These are phyloP conservation scores for Wickerhamomyces canadensis DNA, from an alignment of 805 yeast genomes.

Conservation along the genomic window DNA sequence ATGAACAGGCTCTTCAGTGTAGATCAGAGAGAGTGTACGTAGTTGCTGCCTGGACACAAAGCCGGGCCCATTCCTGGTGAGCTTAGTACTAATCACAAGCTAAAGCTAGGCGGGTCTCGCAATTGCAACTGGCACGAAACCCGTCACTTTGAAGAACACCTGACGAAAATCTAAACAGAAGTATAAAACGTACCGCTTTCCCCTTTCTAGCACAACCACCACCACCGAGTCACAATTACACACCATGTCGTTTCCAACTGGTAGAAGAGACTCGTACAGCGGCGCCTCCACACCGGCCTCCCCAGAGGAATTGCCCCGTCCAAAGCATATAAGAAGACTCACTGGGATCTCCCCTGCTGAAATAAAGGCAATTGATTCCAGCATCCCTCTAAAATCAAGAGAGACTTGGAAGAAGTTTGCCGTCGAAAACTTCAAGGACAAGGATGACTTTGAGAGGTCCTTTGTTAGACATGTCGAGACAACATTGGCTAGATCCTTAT, in stretches of 20 bases:
- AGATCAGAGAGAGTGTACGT: no score
- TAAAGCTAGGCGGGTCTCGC: no score
- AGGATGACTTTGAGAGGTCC: conserved; percentile 55
- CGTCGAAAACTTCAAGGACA: conserved; percentile 39
- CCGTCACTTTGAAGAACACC: no score
- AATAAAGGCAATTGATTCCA: conserved; percentile 73
- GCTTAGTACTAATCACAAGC: no score
- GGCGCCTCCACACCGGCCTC: conserved; percentile 10
- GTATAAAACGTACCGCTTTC: neutral
- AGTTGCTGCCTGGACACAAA: no score
- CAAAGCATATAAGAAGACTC: conserved; percentile 62
- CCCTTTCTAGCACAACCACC: no score
- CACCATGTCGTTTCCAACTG: neutral
- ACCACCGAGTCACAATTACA: no score
- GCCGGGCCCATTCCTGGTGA: no score
- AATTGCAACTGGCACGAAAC: no score
- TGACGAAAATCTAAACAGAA: no score
- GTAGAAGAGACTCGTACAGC: conserved; percentile 10
- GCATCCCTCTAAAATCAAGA: conserved; percentile 75
- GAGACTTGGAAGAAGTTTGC: conserved; percentile 71
- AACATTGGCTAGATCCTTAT: conserved; percentile 82
- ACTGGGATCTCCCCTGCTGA: conserved; percentile 92
- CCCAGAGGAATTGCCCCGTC: conserved; percentile 24
- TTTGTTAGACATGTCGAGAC: conserved; percentile 88
- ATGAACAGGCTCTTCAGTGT: no score